phyloP scores from a whole-genome alignment of 805 yeast genomes.

The Brettanomyces sp. region DNA sequence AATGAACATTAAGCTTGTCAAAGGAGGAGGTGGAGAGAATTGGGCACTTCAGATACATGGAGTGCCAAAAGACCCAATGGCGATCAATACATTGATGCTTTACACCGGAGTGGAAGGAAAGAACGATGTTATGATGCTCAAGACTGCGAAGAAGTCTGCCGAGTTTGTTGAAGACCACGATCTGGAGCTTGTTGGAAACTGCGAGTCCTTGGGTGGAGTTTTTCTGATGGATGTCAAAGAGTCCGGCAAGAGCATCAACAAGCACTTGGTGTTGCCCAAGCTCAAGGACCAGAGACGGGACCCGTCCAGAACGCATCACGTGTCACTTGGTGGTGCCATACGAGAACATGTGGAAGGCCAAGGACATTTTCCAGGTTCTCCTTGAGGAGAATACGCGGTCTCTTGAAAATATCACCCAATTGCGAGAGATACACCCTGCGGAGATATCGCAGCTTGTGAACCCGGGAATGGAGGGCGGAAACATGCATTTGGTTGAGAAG shows the following conservation, averaged over 20 bases:
- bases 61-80: slow-evolving; percentile 40
- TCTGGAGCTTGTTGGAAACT: slow-evolving; percentile 37
- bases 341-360: slow-evolving; percentile 67
- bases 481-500: slow-evolving; percentile 72
- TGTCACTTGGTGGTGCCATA: slow-evolving; percentile 64
- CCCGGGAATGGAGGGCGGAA: slow-evolving; percentile 54
- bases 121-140: slow-evolving; percentile 25
- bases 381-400: slow-evolving; percentile 50
- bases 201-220: slow-evolving; percentile 54
- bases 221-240: slow-evolving; percentile 56
- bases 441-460: slow-evolving; percentile 51
- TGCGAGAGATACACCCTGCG: slow-evolving; percentile 32
- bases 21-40: slow-evolving; percentile 53
- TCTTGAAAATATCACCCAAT: slow-evolving; percentile 24
- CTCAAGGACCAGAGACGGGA: slow-evolving; percentile 36
- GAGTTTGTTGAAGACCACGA: slow-evolving; percentile 26
- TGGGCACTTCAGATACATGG: slow-evolving; percentile 80
- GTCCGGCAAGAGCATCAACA: slow-evolving; percentile 30
- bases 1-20: slow-evolving; percentile 66
- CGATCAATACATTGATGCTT: slow-evolving; percentile 59
- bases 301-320: slow-evolving; percentile 53
- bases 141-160: slow-evolving; percentile 10
- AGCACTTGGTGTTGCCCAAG: slow-evolving; percentile 27
- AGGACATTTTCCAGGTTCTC: slow-evolving; percentile 62
- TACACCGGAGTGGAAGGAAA: slow-evolving; percentile 68